Evolutionary conservation across 108 stramenopile species (phyloP).

Genomic region (Poteriospumella lacustris): DNA sequence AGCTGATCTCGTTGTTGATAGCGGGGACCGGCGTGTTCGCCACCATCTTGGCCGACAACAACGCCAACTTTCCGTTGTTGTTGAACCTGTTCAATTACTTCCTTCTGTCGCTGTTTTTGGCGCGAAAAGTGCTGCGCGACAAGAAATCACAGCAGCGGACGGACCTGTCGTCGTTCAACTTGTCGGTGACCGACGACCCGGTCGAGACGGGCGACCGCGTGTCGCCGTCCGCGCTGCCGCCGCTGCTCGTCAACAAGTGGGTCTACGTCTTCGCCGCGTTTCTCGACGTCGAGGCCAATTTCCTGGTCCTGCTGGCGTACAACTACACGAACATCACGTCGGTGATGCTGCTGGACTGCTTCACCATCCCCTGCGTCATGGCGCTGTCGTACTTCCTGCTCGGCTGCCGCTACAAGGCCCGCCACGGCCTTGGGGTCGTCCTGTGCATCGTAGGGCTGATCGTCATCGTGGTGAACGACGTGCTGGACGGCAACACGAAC

Average conservation of each 20-base stretch:
- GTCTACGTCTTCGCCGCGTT: conserved; percentile 64
- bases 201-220: neutral
- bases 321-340: conserved; percentile 85
- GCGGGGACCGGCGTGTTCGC: conserved; percentile 53
- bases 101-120: conserved; percentile 33
- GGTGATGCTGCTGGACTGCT: conserved; percentile 78
- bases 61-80: conserved; percentile 42
- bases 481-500: conserved; percentile 31
- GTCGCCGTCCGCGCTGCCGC: no score
- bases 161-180: neutral
- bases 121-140: neutral
- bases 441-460: conserved; percentile 73
- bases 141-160: neutral
- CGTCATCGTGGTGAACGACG: conserved; percentile 70
- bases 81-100: conserved; percentile 51
- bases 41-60: conserved; percentile 39
- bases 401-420: conserved; percentile 56
- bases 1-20: conserved; percentile 51
- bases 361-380: conserved; percentile 89
- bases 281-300: conserved; percentile 86
- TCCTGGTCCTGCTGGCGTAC: conserved; percentile 70
- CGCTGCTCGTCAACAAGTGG: conserved; percentile 42
- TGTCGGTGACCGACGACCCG: neutral
- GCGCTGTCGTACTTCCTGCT: conserved; percentile 67
- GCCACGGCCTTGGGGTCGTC: conserved; percentile 69